These are phyloP conservation scores for Colletotrichum chlorophyti DNA, from an alignment of 2,329 filamentous ascomycete species.

Conservation along the genomic window DNA sequence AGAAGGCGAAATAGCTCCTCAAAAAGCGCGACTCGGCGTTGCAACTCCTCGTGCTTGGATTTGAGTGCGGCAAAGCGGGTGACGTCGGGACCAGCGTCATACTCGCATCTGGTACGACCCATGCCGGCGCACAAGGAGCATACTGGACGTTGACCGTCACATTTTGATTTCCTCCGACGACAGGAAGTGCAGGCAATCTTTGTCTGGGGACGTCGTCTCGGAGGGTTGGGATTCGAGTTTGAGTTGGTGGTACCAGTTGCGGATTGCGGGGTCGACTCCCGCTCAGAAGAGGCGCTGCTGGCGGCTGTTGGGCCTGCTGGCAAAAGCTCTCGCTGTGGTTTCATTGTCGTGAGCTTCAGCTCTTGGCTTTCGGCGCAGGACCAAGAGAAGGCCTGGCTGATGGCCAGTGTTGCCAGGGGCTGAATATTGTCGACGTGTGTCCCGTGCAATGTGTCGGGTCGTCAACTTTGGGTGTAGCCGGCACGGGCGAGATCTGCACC, in stretches of 20 bases:
- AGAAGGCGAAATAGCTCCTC: slow-evolving; percentile 26
- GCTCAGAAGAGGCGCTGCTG: slow-evolving; percentile 18
- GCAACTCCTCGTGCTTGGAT: slow-evolving; percentile 25
- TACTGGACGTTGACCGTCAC: slow-evolving; percentile 27
- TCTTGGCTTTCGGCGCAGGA: not conserved
- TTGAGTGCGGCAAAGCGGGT: slow-evolving; percentile 27
- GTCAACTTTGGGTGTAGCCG: slow-evolving; percentile 18
- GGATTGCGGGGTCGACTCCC: slow-evolving; percentile 22
- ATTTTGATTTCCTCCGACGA: slow-evolving; percentile 28
- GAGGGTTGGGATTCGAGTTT: slow-evolving; percentile 8
- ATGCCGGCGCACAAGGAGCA: slow-evolving; percentile 28
- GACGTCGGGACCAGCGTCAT: slow-evolving; percentile 29
- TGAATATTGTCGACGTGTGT: slow-evolving; percentile 1
- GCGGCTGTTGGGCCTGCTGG: slow-evolving; percentile 21
- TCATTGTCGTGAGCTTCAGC: slow-evolving; percentile 14
- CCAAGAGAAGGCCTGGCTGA: slow-evolving; percentile 9
- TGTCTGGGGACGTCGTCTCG: slow-evolving; percentile 26
- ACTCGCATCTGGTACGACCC: slow-evolving; percentile 27
- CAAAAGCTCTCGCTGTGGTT: slow-evolving; percentile 28
- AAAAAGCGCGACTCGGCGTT: slow-evolving; percentile 20
- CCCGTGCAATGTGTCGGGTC: too few relatives aligned
- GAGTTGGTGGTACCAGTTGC: slow-evolving; percentile 3
- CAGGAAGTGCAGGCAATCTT: slow-evolving; percentile 29
- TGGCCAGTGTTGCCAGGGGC: not conserved
- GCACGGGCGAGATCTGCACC: slow-evolving; percentile 12